These are phyloP conservation scores for Sporothrix inflata DNA, from an alignment of 2,329 filamentous ascomycete genomes.

Conservation along the genomic window DNA sequence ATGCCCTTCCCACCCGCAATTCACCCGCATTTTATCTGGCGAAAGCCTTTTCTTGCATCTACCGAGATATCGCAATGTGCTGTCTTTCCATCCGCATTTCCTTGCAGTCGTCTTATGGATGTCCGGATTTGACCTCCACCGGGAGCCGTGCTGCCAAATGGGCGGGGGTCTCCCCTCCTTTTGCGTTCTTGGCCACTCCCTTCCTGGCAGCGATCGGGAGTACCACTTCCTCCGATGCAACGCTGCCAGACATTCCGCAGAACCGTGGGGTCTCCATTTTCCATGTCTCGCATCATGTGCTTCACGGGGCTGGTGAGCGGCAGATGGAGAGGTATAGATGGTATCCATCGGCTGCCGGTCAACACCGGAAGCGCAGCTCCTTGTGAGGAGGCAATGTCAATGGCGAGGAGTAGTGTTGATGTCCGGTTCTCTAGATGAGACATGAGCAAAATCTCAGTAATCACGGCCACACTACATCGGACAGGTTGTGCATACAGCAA, in stretches of 20 bases:
- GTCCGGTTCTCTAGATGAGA: too few species aligned
- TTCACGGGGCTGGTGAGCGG: background rate
- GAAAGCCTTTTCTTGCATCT: background rate
- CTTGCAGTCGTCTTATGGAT: background rate
- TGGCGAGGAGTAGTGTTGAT: too few species aligned
- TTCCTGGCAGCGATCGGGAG: background rate
- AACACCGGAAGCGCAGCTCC: background rate
- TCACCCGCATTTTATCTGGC: background rate
- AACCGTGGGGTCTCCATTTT: background rate
- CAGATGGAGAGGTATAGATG: background rate
- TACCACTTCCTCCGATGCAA: slow-evolving; percentile 8
- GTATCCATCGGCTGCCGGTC: background rate
- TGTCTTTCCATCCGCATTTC: background rate
- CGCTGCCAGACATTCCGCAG: background rate
- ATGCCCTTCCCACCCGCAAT: background rate
- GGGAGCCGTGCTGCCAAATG: background rate
- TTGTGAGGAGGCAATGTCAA: background rate
- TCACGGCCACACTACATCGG: background rate
- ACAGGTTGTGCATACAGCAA: background rate
- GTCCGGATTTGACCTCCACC: background rate
- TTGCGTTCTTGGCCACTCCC: background rate
- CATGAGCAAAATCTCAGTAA: too few species aligned
- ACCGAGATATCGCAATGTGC: background rate
- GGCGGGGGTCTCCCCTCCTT: background rate
- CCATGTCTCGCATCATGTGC: background rate